Base-by-base conservation (phyloP, 129 eudicot species). In the Chrysanthemum makinoi region DNA sequence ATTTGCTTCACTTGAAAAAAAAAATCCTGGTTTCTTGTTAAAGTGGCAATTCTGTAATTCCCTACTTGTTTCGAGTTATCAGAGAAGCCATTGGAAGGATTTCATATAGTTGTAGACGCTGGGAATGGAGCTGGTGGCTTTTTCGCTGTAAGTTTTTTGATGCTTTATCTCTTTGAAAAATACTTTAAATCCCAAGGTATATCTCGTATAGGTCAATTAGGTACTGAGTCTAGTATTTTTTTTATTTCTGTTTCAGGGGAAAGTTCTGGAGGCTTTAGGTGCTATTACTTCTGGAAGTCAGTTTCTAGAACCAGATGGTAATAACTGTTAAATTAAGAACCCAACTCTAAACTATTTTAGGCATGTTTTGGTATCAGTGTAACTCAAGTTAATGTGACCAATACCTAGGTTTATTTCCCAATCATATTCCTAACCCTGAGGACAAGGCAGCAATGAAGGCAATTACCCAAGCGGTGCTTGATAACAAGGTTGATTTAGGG, bases 71-170 rank as follows among this genome's bases (percentile, higher is more conserved):
- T 80, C 33, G 69, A 59, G 62, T 65, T 71, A 65, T 22, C 86
- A 94, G 98, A 94, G 82, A 94, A 82, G 86, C 98, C 98, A 65
- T 78, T 94, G 83, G 95, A 94, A 66, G 95, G 96, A 68, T 89
- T 94, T 84, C 98, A 94, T 80, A 87, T 94, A 73, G 81, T 94
- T 72, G 96, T 94, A 58, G 98, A 94, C 81, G 98, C 98, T 47
- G 98, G 98, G n/a, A 94, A 94, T 76, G 98, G 98, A 74, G 95
- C 98, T 63, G 98, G 98, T 80, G 98, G 98, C 14, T 94, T 94
- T 77, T 94, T 94, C 58, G 96, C 92, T 78, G 98, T 89, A 76
- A 87, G 91, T 80, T 46, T 22, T 60, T 30, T 46, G 35, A 46
- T 50, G 8, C 13, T n/a, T 33, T 10, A 10, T 43, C 3, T 35